Evolutionary conservation across 2,329 filamentous ascomycete genomes (phyloP).

Genomic region (Cercospora citrullina): DNA sequence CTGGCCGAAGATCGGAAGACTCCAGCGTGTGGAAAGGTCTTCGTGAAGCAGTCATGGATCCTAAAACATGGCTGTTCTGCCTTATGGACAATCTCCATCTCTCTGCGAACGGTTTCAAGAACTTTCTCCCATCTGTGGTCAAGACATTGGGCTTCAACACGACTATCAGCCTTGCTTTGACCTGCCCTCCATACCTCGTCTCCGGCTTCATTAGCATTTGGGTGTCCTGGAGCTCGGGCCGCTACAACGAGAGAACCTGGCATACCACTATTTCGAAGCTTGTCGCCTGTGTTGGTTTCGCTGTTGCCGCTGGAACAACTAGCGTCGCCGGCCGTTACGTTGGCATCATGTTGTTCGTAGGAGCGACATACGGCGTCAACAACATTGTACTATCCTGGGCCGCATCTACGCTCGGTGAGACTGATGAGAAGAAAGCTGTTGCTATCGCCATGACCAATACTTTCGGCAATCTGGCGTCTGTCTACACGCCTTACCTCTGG

Average conservation of each 20-base stretch:
- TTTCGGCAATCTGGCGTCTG: constrained; percentile 35
- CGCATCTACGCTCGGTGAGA: constrained; percentile 45
- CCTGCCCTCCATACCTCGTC: background rate
- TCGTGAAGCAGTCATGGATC: constrained; percentile 10
- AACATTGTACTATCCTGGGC: constrained; percentile 37
- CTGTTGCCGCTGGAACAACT: background rate
- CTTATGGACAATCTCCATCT: background rate
- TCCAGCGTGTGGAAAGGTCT: constrained; percentile 18
- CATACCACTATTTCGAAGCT: background rate
- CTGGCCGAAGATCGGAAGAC: constrained; percentile 12
- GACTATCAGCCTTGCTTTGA: background rate
- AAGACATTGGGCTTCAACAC: background rate
- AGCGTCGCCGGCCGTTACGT: background rate
- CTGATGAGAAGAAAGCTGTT: constrained; percentile 48
- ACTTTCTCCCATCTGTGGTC: background rate
- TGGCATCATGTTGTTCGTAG: background rate
- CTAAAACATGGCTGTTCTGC: constrained; percentile 18
- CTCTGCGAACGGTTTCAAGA: background rate
- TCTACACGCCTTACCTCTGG: constrained; percentile 43
- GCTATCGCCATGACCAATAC: constrained; percentile 40
- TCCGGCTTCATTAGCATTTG: background rate
- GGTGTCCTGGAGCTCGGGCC: background rate
- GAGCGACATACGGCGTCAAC: background rate
- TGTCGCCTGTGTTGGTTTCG: background rate
- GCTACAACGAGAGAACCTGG: background rate